Percentiles rank a stretch among this genome's conserved stretches.
Evolutionary conservation across 306 rosid species (phyloP).

Genomic region (Amphicarpaea edgeworthii): DNA sequence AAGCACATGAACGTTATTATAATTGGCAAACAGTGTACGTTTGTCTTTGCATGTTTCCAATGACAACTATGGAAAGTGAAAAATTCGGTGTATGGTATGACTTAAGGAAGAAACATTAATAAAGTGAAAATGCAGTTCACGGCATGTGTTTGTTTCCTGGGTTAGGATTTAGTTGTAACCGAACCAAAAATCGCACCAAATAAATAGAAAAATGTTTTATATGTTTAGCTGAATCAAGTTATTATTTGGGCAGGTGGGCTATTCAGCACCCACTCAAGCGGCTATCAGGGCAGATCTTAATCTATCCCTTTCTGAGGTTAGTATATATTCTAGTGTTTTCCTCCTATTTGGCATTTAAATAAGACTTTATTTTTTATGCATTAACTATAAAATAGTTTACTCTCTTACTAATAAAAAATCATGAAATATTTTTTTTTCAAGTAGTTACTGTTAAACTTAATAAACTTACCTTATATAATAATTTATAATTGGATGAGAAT

Average conservation of each 20-base stretch:
- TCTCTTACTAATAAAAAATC: too few relatives aligned
- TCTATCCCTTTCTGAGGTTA: constrained; percentile 59
- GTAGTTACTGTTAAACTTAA: too few relatives aligned
- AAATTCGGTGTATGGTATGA: too few relatives aligned
- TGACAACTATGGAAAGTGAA: too few relatives aligned
- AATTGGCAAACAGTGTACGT: neutral
- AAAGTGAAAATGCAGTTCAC: too few relatives aligned
- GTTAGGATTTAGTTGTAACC: constrained; percentile 44
- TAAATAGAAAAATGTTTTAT: constrained; percentile 10
- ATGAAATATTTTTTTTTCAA: too few relatives aligned
- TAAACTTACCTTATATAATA: too few relatives aligned
- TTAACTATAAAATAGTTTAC: too few relatives aligned
- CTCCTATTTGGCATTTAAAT: neutral
- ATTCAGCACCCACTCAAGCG: constrained; percentile 64
- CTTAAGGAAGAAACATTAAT: too few relatives aligned
- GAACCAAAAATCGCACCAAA: constrained; percentile 23
- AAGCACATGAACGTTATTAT: neutral
- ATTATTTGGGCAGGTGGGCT: constrained; percentile 58
- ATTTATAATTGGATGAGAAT: too few relatives aligned
- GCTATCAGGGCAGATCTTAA: constrained; percentile 59
- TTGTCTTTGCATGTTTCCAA: neutral
- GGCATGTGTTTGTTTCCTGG: too few relatives aligned
- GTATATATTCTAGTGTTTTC: neutral
- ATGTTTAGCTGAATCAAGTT: constrained; percentile 34
- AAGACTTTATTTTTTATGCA: too few relatives aligned